Percentiles rank a stretch among this genome's conserved stretches.
phyloP scores from a whole-genome alignment of 2,329 filamentous ascomycete genomes.

The Neobulgaria alba region DNA sequence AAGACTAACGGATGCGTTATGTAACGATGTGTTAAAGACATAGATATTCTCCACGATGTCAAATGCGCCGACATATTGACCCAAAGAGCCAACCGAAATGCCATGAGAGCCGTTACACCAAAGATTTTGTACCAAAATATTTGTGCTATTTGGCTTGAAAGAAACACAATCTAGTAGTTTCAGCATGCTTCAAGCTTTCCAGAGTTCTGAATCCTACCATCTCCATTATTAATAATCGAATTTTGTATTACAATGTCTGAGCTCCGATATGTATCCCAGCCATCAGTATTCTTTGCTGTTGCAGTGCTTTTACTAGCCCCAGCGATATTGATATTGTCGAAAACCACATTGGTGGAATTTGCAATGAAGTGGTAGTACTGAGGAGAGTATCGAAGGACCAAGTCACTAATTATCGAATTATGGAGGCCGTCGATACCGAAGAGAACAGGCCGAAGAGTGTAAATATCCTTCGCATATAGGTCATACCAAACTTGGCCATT shows the following conservation, averaged over 20 bases:
- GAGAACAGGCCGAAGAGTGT: conserved; percentile 50
- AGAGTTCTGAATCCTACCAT: conserved; percentile 31
- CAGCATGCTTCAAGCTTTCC: conserved; percentile 3
- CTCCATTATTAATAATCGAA: conserved; percentile 54
- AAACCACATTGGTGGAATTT: conserved; percentile 55
- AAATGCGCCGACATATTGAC: conserved; percentile 51
- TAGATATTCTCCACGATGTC: conserved; percentile 65
- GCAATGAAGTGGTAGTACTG: conserved; percentile 57
- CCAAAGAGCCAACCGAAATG: conserved; percentile 63
- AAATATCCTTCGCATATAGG: conserved; percentile 44
- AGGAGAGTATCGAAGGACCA: conserved; percentile 51
- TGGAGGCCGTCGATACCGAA: conserved; percentile 49
- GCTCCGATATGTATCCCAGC: conserved; percentile 56
- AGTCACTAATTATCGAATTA: conserved; percentile 47
- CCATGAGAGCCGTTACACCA: conserved; percentile 63
- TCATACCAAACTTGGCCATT: conserved; percentile 56
- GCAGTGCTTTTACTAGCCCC: conserved; percentile 45
- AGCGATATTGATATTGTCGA: conserved; percentile 52
- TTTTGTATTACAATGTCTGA: conserved; percentile 58
- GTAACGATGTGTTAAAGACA: conserved; percentile 51
- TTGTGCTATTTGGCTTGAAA: conserved; percentile 66
- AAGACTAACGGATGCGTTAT: conserved; percentile 38
- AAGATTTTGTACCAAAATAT: conserved; percentile 59
- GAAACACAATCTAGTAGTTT: conserved; percentile 51
- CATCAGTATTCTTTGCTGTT: conserved; percentile 57